Conservation (phyloP, 2,329 filamentous ascomycete genomes). For the Cladosporium sp. region DNA sequence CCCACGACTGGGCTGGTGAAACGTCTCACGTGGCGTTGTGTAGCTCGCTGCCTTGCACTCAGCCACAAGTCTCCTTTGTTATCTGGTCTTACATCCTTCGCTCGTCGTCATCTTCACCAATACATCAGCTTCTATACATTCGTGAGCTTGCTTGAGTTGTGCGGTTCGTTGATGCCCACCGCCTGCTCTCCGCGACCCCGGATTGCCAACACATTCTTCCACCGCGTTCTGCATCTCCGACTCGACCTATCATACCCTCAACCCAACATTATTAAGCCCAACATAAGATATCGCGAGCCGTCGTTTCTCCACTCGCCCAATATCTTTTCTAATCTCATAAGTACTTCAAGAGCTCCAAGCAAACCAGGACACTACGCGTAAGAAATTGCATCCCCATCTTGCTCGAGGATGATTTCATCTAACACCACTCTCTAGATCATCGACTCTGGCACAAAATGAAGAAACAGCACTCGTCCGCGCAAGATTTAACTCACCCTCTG, state of each 20-base stretch:
- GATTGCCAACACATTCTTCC: not conserved
- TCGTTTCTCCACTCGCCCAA: too few relatives aligned
- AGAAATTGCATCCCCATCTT: too few relatives aligned
- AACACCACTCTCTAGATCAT: not conserved
- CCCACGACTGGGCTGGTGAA: not conserved
- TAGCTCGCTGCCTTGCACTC: constrained; percentile 1
- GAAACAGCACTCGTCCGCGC: not conserved
- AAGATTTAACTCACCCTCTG: not conserved
- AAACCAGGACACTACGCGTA: too few relatives aligned
- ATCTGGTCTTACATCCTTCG: not conserved
- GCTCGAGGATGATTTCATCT: not conserved
- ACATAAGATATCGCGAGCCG: too few relatives aligned
- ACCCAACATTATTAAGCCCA: too few relatives aligned
- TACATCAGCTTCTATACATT: not conserved
- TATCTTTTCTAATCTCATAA: too few relatives aligned
- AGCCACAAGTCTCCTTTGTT: constrained; percentile 11
- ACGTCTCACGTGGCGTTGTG: constrained; percentile 11
- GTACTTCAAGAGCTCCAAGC: too few relatives aligned
- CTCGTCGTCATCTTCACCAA: not conserved
- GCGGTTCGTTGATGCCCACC: not conserved
- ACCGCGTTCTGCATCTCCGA: not conserved
- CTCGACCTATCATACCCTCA: not conserved
- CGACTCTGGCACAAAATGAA: not conserved
- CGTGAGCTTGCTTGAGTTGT: not conserved
- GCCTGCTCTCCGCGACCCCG: not conserved